Base-by-base conservation (phyloP, 257 asterid genomes). In the Capsicum baccatum region DNA sequence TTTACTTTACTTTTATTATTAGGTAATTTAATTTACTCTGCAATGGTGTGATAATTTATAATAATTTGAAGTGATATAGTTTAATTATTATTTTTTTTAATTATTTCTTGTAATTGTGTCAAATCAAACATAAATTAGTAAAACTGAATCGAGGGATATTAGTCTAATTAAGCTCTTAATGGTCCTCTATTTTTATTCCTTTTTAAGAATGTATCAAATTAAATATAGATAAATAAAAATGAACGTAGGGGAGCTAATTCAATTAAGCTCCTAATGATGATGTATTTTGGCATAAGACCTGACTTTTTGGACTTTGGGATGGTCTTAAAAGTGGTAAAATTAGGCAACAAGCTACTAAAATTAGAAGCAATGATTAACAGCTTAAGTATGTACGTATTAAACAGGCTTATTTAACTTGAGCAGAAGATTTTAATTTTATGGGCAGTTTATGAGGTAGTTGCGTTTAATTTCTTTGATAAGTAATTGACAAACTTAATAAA, bases 241-340 rank as follows among this genome's bases (percentile, higher is more conserved):
- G 33, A 26, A 26, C 33, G 33, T 26, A 26, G 33, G 33, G 33
- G 33, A 26, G 33, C 33, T 26, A 26, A 26, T 26, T 26, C 14
- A 55, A 55, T 55, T 55, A 55, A 55, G 17, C 59, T 15, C 17
- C 3, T 55, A 55, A 55, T 62, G 69, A 62, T 62, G 39, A 0
- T 62, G 39, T 62, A 9, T 62, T 62, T 62, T 62, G 69, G 69
- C 69, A 19, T 9, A n/a, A n/a, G 35, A 60, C 39, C 15, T 9
- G 16, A 70, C 76, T 42, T 70, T 60, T 70, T 70, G 79, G 14
- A 70, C 35, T 16, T 9, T 42, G 56, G 42, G 79, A 70, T 70
- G 9, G 56, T 69, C 14, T 2, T 16, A 17, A 16, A 62, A 67
- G 21, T 67, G 44, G 76, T 67, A 14, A 4, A 7, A 14, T 70